phyloP scores from a whole-genome alignment of 192 early-diverging fungal species.

The Coemansia biformis region DNA sequence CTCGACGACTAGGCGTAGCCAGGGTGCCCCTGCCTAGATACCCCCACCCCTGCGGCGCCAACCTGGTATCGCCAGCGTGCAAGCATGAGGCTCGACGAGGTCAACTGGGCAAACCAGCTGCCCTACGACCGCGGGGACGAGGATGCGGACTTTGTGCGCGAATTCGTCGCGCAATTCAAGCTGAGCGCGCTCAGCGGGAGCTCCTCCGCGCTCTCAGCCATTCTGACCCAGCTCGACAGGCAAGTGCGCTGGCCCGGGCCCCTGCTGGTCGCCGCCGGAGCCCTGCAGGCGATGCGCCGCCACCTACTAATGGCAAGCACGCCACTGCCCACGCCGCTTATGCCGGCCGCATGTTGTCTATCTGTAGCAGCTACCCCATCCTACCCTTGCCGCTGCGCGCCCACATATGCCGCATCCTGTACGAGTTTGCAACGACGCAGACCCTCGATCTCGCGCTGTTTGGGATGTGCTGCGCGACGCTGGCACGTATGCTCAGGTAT shows the following conservation, averaged over 20 bases:
- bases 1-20: too few species aligned
- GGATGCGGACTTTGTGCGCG: slow-evolving; percentile 31
- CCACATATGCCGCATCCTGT: slow-evolving; percentile 50
- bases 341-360: too few species aligned
- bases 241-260: background rate
- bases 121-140: slow-evolving; percentile 44
- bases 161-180: slow-evolving; percentile 32
- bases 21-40: too few species aligned
- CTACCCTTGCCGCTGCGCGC: slow-evolving; percentile 24
- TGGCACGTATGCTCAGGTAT: slow-evolving; percentile 66
- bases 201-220: slow-evolving; percentile 11
- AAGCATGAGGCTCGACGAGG: slow-evolving; percentile 42
- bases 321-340: too few species aligned
- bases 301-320: too few species aligned
- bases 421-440: slow-evolving; percentile 58
- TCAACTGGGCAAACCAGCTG: slow-evolving; percentile 40
- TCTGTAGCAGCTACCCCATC: slow-evolving; percentile 38
- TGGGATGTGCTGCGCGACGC: slow-evolving; percentile 55
- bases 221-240: slow-evolving; percentile 38
- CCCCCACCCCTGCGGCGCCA: too few species aligned
- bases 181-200: slow-evolving; percentile 28
- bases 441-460: slow-evolving; percentile 65
- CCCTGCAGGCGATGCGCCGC: too few species aligned
- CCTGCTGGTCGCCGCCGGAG: background rate
- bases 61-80: too few species aligned